Conservation (phyloP, 257 asterid species). For the Thymus quinquecostatus region DNA sequence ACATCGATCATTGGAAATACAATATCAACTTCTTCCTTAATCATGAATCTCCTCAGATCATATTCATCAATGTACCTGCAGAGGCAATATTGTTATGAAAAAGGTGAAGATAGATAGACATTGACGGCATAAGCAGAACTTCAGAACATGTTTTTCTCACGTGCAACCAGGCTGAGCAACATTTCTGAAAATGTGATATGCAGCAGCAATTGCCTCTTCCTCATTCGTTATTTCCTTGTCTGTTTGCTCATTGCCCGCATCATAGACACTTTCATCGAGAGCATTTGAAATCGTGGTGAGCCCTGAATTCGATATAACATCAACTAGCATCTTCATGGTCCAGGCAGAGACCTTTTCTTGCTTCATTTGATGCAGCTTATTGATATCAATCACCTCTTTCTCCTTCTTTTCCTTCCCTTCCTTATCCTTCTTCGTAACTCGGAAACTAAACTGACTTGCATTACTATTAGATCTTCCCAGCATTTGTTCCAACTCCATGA, state of each 20-base stretch:
- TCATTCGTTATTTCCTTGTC: constrained; percentile 87
- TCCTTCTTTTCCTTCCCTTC: constrained; percentile 69
- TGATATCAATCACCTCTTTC: constrained; percentile 68
- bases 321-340: constrained; percentile 95
- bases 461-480: constrained; percentile 58
- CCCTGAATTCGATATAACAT: constrained; percentile 79
- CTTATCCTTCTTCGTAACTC: constrained; percentile 58
- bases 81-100: constrained; percentile 1
- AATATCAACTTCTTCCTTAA: constrained; percentile 86
- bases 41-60: constrained; percentile 86
- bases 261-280: constrained; percentile 61
- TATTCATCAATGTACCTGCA: constrained; percentile 74
- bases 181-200: constrained; percentile 77
- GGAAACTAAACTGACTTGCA: constrained; percentile 67
- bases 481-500: constrained; percentile 68
- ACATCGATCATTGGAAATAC: constrained; percentile 80
- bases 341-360: constrained; percentile 92
- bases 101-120: not conserved
- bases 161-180: constrained; percentile 74
- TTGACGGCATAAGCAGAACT: not conserved
- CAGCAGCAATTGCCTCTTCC: constrained; percentile 96
- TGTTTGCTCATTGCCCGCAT: constrained; percentile 56
- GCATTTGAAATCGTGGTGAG: constrained; percentile 71
- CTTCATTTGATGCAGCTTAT: constrained; percentile 82
- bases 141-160: constrained; percentile 47